phyloP scores from a whole-genome alignment of 1,284 basidiomycete genomes.

The Malassezia psittaci region DNA sequence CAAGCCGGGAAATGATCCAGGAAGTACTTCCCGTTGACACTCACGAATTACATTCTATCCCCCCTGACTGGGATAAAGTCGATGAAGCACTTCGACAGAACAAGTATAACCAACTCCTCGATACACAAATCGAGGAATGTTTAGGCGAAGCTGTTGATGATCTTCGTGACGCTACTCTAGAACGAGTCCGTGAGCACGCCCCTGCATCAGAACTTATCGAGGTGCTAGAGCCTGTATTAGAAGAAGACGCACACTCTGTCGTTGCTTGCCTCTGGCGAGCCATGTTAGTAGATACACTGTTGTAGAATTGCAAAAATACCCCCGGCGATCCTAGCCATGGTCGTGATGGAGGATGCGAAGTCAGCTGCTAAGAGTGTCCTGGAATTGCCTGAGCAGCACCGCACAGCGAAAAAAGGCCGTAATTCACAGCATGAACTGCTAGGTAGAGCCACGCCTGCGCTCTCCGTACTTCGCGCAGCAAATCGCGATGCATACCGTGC shows the following conservation, averaged over 20 bases:
- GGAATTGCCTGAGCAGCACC: background rate
- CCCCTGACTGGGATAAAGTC: slow-evolving; percentile 30
- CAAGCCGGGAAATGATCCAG: slow-evolving; percentile 14
- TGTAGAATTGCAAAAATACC: slow-evolving; percentile 5
- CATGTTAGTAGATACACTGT: slow-evolving; percentile 28
- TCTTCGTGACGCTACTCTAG: slow-evolving; percentile 28
- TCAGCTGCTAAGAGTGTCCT: background rate
- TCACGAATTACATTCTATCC: slow-evolving; percentile 17
- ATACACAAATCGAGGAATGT: slow-evolving; percentile 32
- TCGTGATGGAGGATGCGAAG: background rate
- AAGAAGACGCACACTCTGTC: slow-evolving; percentile 33
- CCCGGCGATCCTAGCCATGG: background rate
- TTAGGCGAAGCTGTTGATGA: slow-evolving; percentile 39
- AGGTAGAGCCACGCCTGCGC: background rate
- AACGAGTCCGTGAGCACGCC: slow-evolving; percentile 20
- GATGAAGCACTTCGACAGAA: slow-evolving; percentile 18
- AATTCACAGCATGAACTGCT: background rate
- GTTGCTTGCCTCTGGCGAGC: slow-evolving; percentile 35
- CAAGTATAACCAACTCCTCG: slow-evolving; percentile 22
- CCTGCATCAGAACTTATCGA: slow-evolving; percentile 23
- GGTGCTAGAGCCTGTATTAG: slow-evolving; percentile 37
- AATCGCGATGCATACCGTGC: slow-evolving; percentile 11
- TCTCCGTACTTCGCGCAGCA: slow-evolving; percentile 2
- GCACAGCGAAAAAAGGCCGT: background rate
- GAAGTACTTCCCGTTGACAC: slow-evolving; percentile 9